phyloP scores from a whole-genome alignment of 768 basidiomycete species.

The Kwoniella mangroviensis region DNA sequence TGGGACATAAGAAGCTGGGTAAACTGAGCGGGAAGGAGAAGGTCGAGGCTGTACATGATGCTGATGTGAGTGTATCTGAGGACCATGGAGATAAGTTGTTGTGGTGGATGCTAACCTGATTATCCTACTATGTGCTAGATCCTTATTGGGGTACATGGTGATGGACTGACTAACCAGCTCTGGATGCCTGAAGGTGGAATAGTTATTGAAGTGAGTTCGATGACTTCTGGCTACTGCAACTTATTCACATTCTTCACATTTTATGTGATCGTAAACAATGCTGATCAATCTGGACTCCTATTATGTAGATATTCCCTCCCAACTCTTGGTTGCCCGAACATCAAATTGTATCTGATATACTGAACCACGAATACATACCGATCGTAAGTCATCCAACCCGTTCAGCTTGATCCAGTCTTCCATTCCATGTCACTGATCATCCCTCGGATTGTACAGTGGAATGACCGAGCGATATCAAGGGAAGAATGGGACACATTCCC shows the following conservation, averaged over 20 bases:
- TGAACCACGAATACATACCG: constrained; percentile 34
- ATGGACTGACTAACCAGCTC: constrained; percentile 39
- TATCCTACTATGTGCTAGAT: constrained; percentile 15
- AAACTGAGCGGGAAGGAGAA: constrained; percentile 36
- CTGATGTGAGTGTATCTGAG: constrained; percentile 36
- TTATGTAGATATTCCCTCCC: constrained; percentile 1
- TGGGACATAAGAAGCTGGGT: constrained; percentile 31
- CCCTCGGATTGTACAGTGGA: constrained; percentile 25
- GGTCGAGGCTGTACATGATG: constrained; percentile 34
- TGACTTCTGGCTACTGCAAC: too few relatives aligned
- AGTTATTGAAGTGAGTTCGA: constrained; percentile 30
- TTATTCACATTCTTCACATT: too few relatives aligned
- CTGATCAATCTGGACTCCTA: not conserved
- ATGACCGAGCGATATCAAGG: constrained; percentile 30
- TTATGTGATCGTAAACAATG: too few relatives aligned
- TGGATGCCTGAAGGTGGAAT: constrained; percentile 35
- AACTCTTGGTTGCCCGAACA: constrained; percentile 34
- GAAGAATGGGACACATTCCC: constrained; percentile 30
- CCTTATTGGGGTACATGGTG: constrained; percentile 44
- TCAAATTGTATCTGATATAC: constrained; percentile 30
- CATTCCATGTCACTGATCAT: not conserved
- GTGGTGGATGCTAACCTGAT: not conserved
- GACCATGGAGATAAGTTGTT: not conserved
- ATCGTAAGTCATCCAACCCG: constrained; percentile 24
- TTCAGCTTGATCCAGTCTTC: not conserved